These are phyloP conservation scores for Pythium vanterpoolii DNA, from an alignment of 352 stramenopile species.

Conservation along the genomic window DNA sequence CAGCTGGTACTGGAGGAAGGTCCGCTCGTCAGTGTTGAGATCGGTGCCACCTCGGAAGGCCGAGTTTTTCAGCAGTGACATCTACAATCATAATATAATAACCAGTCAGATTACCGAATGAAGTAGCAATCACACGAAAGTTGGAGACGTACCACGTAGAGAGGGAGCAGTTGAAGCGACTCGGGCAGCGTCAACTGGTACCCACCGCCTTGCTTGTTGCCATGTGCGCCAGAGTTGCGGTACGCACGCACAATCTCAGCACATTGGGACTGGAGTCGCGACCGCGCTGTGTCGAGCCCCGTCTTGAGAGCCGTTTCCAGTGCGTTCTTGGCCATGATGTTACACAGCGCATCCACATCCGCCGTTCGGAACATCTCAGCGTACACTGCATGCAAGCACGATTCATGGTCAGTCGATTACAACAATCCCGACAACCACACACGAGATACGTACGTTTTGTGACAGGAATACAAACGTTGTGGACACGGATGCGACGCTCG, in stretches of 20 bases:
- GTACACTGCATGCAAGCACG: constrained; percentile 44
- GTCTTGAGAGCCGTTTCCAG: constrained; percentile 94
- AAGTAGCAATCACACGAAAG: background rate
- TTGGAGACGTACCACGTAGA: constrained; percentile 85
- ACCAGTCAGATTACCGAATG: background rate
- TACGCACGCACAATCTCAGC: constrained; percentile 93
- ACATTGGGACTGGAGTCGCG: constrained; percentile 89
- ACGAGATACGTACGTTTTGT: constrained; percentile 75
- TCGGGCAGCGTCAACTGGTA: constrained; percentile 87
- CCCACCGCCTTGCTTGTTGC: constrained; percentile 60
- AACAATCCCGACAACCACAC: background rate
- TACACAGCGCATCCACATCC: constrained; percentile 92
- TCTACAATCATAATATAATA: constrained; percentile 40
- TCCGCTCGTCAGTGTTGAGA: constrained; percentile 94
- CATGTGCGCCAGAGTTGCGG: constrained; percentile 74
- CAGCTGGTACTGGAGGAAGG: constrained; percentile 89
- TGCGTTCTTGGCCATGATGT: constrained; percentile 94
- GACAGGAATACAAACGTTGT: constrained; percentile 95
- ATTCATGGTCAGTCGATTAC: background rate
- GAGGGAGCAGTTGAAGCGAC: constrained; percentile 92
- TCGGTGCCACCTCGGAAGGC: constrained; percentile 96
- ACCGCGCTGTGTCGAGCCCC: constrained; percentile 92
- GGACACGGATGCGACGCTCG: constrained; percentile 97
- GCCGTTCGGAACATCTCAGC: constrained; percentile 91
- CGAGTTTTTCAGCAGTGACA: constrained; percentile 98